Base-by-base conservation (phyloP, 305 asterid genomes). In the Fraxinus sp. region DNA sequence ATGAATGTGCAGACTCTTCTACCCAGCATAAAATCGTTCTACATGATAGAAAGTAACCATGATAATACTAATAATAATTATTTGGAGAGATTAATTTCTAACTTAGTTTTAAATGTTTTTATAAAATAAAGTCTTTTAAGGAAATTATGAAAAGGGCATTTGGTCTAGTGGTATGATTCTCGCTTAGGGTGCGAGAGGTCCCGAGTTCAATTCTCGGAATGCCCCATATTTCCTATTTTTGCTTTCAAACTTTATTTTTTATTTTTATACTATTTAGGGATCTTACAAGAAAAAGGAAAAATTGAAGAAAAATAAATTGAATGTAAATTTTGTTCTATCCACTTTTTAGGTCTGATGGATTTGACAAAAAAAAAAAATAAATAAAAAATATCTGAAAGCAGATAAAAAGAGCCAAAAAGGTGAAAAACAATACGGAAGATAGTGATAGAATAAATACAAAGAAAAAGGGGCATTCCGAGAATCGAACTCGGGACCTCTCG, bases 151-250 rank as follows among this genome's bases (percentile, higher is more conserved):
- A 36, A 39, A 39, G 52, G 59, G 97, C 98, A 94, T 94, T 94
- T 93, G 97, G 98, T 94, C 99, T 94, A 94, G 97, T 94, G 98
- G 99, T 89, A 93, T 93, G 99, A 95, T 93, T 94, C 95, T 94
- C 94, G 97, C 98, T 94, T 94, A 91, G 97, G 99, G 98, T 93
- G 98, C 95, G 93, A 94, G 98, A 93, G 99, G 98, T 94, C 98
- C 97, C 96, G 97, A 92, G 97, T 96, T 94, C 98, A 91, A 92
- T 94, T 96, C 95, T 93, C 96, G 97, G 95, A 94, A 96, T 93
- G 98, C 98, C 98, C 97, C 97, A 70, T 35, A 33, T 33, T 37
- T 37, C 55, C 11, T 0, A 44, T 10, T 44, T 41, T 44, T 44
- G 55, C 55, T 11, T 44, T 44, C n/a, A 2, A 44, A 11, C 16